Conservation (phyloP, 139 green algal species). For the Tetratostichococcus sp. region DNA sequence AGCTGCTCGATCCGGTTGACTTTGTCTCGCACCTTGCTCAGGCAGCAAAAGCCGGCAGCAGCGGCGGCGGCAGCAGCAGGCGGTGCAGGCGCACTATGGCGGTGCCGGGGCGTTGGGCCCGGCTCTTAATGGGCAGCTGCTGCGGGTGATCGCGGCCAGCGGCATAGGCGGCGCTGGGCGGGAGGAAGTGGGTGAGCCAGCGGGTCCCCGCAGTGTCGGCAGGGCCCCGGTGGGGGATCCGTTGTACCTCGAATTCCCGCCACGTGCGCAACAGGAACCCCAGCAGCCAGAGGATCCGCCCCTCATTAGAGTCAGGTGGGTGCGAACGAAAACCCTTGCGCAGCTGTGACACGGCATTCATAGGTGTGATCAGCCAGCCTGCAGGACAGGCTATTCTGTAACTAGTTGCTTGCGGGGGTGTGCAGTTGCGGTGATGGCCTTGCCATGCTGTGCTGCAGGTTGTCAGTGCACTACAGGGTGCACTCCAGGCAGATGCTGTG, state of each 20-base stretch:
- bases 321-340: too few species aligned
- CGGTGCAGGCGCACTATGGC: neutral
- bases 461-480: conserved; percentile 77
- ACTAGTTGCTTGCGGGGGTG: too few species aligned
- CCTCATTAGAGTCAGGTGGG: neutral
- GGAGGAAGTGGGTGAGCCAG: neutral
- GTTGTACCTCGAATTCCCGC: neutral
- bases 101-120: neutral
- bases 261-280: neutral
- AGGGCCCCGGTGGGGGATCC: neutral
- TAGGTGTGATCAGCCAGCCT: too few species aligned
- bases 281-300: neutral
- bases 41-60: neutral
- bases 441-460: conserved; percentile 19
- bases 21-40: too few species aligned
- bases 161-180: neutral
- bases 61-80: neutral
- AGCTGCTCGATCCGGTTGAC: too few species aligned
- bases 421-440: too few species aligned
- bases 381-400: too few species aligned
- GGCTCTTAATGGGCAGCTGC: neutral
- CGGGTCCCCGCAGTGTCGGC: neutral
- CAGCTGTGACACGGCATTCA: too few species aligned
- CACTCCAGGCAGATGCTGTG: conserved; percentile 89
- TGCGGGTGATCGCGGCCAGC: neutral